These are phyloP conservation scores for Periconia macrospinosa DNA, from an alignment of 2,329 filamentous ascomycete species.

Conservation along the genomic window DNA sequence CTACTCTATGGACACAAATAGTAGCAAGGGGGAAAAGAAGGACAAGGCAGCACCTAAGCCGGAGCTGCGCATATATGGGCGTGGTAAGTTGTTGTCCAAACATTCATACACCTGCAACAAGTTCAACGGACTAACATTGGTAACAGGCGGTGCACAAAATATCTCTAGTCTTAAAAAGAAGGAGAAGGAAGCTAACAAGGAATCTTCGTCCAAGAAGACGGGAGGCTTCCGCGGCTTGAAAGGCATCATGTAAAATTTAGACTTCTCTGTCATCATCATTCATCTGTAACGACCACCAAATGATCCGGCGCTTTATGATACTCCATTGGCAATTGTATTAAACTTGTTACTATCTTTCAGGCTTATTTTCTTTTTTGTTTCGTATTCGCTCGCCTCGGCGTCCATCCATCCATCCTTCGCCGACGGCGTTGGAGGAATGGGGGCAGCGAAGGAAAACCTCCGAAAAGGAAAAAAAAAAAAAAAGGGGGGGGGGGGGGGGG, in stretches of 20 bases:
- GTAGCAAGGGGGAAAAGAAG: conserved; percentile 42
- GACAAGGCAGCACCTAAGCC: conserved; percentile 50
- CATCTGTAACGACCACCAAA: background rate
- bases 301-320: no score
- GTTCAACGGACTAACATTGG: conserved; percentile 18
- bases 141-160: conserved; percentile 55
- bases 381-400: no score
- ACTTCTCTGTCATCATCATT: background rate
- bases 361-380: no score
- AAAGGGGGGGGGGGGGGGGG: no score
- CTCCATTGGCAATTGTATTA: no score
- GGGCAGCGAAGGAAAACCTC: no score
- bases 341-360: no score
- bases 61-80: conserved; percentile 56
- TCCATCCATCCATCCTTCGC: no score
- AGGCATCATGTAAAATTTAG: conserved; percentile 34
- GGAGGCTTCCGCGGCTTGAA: conserved; percentile 46
- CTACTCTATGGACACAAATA: conserved; percentile 42
- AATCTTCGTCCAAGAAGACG: conserved; percentile 47
- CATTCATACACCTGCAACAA: conserved; percentile 26
- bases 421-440: no score
- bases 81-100: conserved; percentile 49
- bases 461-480: no score
- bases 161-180: conserved; percentile 57
- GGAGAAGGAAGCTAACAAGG: conserved; percentile 44